A percentile compares a stretch with the other conserved stretches of the same genome.
Evolutionary conservation across 306 rosid species (phyloP).

Genomic region (Prunus fruticosa): DNA sequence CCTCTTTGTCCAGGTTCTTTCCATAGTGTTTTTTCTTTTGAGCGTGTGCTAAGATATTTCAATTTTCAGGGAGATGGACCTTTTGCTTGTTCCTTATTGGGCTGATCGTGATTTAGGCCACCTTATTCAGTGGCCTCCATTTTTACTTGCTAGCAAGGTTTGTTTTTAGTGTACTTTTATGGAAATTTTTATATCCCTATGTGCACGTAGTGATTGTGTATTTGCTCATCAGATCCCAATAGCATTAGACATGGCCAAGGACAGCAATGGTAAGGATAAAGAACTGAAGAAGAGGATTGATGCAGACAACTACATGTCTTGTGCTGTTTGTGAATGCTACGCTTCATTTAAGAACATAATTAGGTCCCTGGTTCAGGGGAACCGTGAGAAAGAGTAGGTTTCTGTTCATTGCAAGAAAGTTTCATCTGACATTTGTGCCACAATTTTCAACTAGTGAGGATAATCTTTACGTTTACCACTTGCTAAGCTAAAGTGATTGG

Average conservation of each 20-base stretch:
- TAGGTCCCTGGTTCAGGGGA: constrained; percentile 69
- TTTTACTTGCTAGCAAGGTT: constrained; percentile 99
- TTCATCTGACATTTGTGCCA: neutral
- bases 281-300: constrained; percentile 83
- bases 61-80: constrained; percentile 78
- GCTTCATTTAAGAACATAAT: constrained; percentile 84
- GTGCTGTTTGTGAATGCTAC: constrained; percentile 94
- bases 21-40: neutral
- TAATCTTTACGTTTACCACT: neutral
- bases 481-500: constrained; percentile 4
- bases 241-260: constrained; percentile 98
- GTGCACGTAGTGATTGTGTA: constrained; percentile 14
- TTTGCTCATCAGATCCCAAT: constrained; percentile 70
- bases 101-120: constrained; percentile 83
- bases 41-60: constrained; percentile 23
- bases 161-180: constrained; percentile 10
- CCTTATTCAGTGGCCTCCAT: constrained; percentile 94
- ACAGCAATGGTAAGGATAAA: constrained; percentile 93
- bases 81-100: constrained; percentile 97
- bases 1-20: neutral
- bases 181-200: constrained; percentile 15
- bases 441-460: neutral
- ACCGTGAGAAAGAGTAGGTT: constrained; percentile 71
- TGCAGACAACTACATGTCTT: constrained; percentile 72
- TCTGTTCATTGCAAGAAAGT: neutral